Base-by-base conservation (phyloP, 768 basidiomycete genomes). In the Podaxis sp. region DNA sequence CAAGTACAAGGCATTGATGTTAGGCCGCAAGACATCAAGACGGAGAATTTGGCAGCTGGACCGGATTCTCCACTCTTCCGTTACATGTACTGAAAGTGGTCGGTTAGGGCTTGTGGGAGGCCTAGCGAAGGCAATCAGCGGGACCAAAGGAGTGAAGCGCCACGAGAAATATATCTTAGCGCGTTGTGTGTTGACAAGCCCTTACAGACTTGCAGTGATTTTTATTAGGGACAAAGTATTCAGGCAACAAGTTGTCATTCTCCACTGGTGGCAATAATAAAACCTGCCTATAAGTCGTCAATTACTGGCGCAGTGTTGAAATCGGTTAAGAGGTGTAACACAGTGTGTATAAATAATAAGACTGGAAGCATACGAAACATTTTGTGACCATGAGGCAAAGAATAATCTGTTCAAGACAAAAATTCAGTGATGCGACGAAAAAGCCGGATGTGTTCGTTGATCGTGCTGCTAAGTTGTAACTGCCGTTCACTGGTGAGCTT, bases 401-500 rank as follows among this genome's bases (percentile, higher is more conserved):
- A 69, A 66, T 63, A 68, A 56, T 62, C 61, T 62, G 61, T 56
- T 62, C 61, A 74, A 73, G 72, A 70, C 68, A 65, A 70, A 68
- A 71, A 62, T 77, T 77, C 71, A 78, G 76, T 74, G 67, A 66
- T 48, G 48, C 57, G 55, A 60, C 55, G 61, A 50, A 65, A 30
- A 20, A 37, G 24, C 10, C 20, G 52, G 33, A n/a, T 20, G 28
- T 48, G 4, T 13, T 46, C 44, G 28, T 44, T 22, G 28, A 15
- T n/a, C 41, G 22, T 28, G 20, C 20, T 59, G 33, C 33, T 33
- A 33, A 33, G 22, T 51, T 15, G 6, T 48, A 20, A 60, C 58
- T 68, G 61, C 60, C 63, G 58, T 62, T 60, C 82, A 92, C 78
- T 89, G 88, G 72, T 95, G 93, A 65, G 93, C 93, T 78, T 90